These are phyloP conservation scores for Eucalyptus tenuipes DNA, from an alignment of 345 rosid genomes.

Conservation along the genomic window DNA sequence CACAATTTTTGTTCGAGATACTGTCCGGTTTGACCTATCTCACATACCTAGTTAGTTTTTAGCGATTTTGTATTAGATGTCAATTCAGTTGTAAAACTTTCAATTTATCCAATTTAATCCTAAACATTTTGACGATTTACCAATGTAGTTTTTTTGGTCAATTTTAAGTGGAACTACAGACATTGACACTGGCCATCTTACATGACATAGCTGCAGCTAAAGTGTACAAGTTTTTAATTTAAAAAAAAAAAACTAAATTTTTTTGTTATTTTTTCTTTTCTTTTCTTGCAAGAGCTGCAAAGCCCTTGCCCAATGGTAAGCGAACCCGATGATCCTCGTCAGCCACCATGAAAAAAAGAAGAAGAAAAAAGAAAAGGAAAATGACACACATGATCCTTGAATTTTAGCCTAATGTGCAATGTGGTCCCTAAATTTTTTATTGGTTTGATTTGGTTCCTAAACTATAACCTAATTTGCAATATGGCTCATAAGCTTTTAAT, in stretches of 20 bases:
- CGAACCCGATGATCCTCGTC: fast-evolving
- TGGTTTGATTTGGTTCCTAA: too few species aligned
- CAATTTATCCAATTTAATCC: not conserved
- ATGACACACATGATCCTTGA: too few species aligned
- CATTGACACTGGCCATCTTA: fast-evolving
- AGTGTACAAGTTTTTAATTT: not conserved
- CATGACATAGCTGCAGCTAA: fast-evolving
- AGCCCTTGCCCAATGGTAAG: not conserved
- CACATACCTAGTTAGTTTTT: not conserved
- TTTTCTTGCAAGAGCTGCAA: not conserved
- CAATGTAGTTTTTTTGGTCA: not conserved
- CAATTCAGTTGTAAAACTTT: not conserved
- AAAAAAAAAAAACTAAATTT: not conserved
- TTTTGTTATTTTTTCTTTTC: not conserved
- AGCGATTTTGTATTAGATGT: not conserved
- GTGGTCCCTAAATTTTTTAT: too few species aligned
- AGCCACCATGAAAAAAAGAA: not conserved
- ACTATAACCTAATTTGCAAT: too few species aligned
- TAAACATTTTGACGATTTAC: not conserved
- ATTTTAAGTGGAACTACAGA: not conserved
- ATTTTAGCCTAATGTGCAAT: too few species aligned
- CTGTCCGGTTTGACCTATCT: not conserved
- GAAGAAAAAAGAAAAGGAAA: not conserved
- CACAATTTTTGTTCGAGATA: not conserved
- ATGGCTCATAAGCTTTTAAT: too few species aligned